These are phyloP conservation scores for Phytophthora meadii DNA, from an alignment of 352 stramenopile genomes.

Conservation along the genomic window DNA sequence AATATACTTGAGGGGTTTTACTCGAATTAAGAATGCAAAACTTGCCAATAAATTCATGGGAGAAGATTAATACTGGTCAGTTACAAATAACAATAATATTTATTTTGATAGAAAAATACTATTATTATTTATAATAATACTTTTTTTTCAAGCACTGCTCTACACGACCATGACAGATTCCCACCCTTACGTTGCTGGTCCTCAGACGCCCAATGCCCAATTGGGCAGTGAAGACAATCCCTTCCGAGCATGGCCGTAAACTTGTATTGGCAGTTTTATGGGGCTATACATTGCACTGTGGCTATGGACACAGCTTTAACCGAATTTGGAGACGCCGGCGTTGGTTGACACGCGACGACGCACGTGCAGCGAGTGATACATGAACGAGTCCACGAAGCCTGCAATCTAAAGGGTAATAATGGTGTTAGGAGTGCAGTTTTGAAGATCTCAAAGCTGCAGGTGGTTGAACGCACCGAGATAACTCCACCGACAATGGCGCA, in stretches of 20 bases:
- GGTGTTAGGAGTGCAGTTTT: neutral
- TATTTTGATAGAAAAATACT: too few species aligned
- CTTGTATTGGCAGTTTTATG: neutral
- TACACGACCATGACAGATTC: slow-evolving; percentile 7
- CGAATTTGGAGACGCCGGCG: slow-evolving; percentile 39
- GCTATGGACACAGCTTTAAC: slow-evolving; percentile 22
- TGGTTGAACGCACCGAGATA: slow-evolving; percentile 67
- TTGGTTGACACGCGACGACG: slow-evolving; percentile 41
- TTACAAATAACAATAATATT: too few species aligned
- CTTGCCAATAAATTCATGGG: too few species aligned
- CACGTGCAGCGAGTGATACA: slow-evolving; percentile 85
- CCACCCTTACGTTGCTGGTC: slow-evolving; percentile 16
- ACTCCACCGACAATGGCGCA: slow-evolving; percentile 86
- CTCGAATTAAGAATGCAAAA: too few species aligned
- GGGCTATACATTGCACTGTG: too few species aligned
- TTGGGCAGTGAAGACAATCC: neutral
- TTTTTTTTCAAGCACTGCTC: too few species aligned
- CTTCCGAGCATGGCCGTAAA: slow-evolving; percentile 16
- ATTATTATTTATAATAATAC: too few species aligned
- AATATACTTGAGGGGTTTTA: too few species aligned
- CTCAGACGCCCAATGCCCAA: slow-evolving; percentile 17
- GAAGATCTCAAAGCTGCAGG: neutral
- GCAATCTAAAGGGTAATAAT: slow-evolving; percentile 59
- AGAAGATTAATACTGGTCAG: too few species aligned
- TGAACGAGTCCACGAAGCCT: slow-evolving; percentile 89